phyloP scores from a whole-genome alignment of 1,284 basidiomycete species.

The Naganishia albida region DNA sequence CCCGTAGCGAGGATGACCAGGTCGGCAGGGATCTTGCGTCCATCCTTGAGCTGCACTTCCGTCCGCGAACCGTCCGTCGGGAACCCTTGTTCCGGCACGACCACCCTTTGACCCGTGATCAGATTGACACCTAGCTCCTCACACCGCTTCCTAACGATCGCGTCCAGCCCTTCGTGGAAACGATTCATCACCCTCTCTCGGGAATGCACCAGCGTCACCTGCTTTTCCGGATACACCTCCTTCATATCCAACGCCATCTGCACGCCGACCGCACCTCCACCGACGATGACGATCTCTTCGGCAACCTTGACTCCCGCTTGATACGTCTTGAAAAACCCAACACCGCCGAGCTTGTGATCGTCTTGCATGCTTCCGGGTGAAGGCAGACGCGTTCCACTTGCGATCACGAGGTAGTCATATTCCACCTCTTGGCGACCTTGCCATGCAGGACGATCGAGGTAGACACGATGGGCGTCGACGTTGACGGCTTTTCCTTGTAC shows the following conservation, averaged over 20 bases:
- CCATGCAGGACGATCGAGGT: slow-evolving; percentile 34
- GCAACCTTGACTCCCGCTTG: slow-evolving; percentile 38
- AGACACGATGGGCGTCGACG: slow-evolving; percentile 24
- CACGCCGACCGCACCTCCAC: slow-evolving; percentile 55
- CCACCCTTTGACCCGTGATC: slow-evolving; percentile 53
- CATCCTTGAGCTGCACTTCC: slow-evolving; percentile 46
- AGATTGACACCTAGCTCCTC: slow-evolving; percentile 53
- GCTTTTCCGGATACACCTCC: slow-evolving; percentile 62
- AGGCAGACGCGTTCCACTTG: slow-evolving; percentile 43
- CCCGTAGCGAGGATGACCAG: slow-evolving; percentile 51
- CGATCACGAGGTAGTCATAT: slow-evolving; percentile 48
- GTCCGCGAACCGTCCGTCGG: slow-evolving; percentile 42
- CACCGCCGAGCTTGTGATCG: slow-evolving; percentile 36
- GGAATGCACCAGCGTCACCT: slow-evolving; percentile 69
- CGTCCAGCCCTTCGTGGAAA: slow-evolving; percentile 63
- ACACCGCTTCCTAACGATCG: slow-evolving; percentile 47
- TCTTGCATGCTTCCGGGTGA: slow-evolving; percentile 44
- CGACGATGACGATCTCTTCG: slow-evolving; percentile 45
- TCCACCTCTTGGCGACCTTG: slow-evolving; percentile 33
- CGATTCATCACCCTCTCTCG: slow-evolving; percentile 62
- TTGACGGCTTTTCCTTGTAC: slow-evolving; percentile 32
- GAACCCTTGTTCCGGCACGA: slow-evolving; percentile 50
- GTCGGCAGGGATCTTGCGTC: slow-evolving; percentile 42
- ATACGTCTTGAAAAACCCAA: slow-evolving; percentile 36
- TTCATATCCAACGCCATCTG: slow-evolving; percentile 71